A percentile compares a stretch with the other conserved stretches of the same genome.
phyloP scores from a whole-genome alignment of 2,329 filamentous ascomycete genomes.

The Penicillium sp. region DNA sequence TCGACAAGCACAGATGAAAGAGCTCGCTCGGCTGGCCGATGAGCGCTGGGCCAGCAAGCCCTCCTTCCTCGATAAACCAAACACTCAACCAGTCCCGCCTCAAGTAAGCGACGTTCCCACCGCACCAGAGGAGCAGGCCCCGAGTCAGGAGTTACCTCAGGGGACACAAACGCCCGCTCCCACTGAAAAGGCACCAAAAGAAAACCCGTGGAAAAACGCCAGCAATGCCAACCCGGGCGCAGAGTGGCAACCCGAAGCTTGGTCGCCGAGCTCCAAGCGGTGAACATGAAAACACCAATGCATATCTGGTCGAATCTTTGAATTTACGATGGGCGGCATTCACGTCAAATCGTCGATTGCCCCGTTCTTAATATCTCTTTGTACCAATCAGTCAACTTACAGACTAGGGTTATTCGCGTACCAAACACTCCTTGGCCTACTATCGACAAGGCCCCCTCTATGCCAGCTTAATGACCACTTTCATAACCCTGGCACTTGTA shows the following conservation, averaged over 20 bases:
- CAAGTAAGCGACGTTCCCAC: conserved; percentile 37
- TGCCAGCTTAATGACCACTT: neutral
- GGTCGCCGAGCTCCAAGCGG: conserved; percentile 55
- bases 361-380: too few species aligned
- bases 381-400: too few species aligned
- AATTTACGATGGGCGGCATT: neutral
- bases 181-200: conserved; percentile 16
- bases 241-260: conserved; percentile 67
- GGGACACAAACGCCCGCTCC: conserved; percentile 4
- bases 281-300: conserved; percentile 29
- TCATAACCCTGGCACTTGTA: conserved; percentile 1
- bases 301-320: neutral
- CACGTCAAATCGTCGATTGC: neutral
- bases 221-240: conserved; percentile 59
- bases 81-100: conserved; percentile 51
- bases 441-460: neutral
- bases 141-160: neutral
- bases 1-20: conserved; percentile 60
- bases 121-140: conserved; percentile 1
- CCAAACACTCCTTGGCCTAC: too few species aligned
- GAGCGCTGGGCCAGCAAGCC: conserved; percentile 63
- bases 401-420: too few species aligned
- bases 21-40: conserved; percentile 61
- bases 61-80: conserved; percentile 60
- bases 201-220: conserved; percentile 62